phyloP scores from a whole-genome alignment of 106 monocot genomes.

The Alisma plantagoaquatica region DNA sequence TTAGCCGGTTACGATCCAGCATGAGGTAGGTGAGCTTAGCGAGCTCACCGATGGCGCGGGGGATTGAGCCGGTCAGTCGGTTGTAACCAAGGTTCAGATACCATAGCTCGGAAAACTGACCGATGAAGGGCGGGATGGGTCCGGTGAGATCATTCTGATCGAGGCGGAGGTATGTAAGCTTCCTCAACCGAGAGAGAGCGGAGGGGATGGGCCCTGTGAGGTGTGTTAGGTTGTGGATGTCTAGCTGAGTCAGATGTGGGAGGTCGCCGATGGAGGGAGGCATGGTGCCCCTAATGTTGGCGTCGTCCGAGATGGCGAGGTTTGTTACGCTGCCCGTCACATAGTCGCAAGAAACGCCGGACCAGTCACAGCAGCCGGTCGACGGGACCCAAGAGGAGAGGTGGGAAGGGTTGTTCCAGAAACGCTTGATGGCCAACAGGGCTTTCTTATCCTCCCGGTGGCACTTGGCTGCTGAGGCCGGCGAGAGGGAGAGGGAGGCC shows the following conservation, averaged over 20 bases:
- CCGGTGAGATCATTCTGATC: constrained; percentile 40
- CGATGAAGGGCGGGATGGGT: constrained; percentile 28
- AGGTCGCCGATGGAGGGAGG: constrained; percentile 8
- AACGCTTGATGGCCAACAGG: background rate
- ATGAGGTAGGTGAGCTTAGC: too few relatives aligned
- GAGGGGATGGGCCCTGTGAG: background rate
- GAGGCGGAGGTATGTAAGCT: constrained; percentile 17
- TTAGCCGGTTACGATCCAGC: too few relatives aligned
- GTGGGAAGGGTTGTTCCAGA: background rate
- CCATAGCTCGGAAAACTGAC: constrained; percentile 12
- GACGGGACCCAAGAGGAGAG: background rate
- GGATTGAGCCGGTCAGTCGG: too few relatives aligned
- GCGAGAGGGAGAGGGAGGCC: too few relatives aligned
- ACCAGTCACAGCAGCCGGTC: constrained; percentile 6
- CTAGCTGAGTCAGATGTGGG: background rate
- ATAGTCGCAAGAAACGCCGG: background rate
- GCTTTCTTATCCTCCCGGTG: constrained; percentile 6
- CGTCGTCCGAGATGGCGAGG: background rate
- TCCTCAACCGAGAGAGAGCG: constrained; percentile 7
- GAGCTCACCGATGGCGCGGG: too few relatives aligned
- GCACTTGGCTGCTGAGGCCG: background rate
- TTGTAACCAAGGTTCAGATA: constrained; percentile 28
- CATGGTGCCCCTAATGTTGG: background rate
- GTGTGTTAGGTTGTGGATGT: background rate
- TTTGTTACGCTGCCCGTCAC: background rate